These are phyloP conservation scores for Testicularia cyperi DNA, from an alignment of 1,284 basidiomycete species.

Conservation along the genomic window DNA sequence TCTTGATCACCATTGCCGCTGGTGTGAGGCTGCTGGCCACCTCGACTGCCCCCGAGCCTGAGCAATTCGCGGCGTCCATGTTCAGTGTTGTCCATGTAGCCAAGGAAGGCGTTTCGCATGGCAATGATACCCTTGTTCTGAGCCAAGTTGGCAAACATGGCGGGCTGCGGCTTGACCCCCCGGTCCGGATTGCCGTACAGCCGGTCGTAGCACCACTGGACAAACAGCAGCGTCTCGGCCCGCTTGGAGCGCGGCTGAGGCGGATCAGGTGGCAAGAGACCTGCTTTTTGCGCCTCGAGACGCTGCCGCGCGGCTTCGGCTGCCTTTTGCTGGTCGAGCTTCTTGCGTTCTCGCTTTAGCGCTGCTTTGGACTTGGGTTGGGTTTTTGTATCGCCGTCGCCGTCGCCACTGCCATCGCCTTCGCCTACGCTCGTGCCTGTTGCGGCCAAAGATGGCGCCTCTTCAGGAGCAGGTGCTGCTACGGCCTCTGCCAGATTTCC, in stretches of 20 bases:
- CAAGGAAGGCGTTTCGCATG: conserved; percentile 76
- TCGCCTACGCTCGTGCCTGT: neutral
- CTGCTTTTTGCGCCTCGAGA: conserved; percentile 14
- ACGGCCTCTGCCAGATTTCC: no score
- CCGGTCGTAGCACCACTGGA: conserved; percentile 52
- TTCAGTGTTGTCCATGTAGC: conserved; percentile 66
- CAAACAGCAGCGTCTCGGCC: conserved; percentile 49
- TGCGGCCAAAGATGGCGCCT: neutral
- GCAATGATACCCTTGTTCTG: conserved; percentile 81
- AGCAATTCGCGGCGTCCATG: conserved; percentile 55
- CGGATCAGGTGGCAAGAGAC: conserved; percentile 22
- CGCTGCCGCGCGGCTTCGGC: neutral
- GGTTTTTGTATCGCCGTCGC: neutral
- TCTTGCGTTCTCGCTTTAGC: conserved; percentile 20
- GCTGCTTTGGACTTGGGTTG: conserved; percentile 15
- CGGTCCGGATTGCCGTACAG: conserved; percentile 61
- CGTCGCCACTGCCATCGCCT: neutral
- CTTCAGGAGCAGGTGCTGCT: no score
- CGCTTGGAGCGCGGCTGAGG: conserved; percentile 42
- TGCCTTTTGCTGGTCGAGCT: conserved; percentile 2
- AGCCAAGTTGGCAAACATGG: conserved; percentile 69
- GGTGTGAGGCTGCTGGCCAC: conserved; percentile 19
- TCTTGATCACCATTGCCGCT: no score
- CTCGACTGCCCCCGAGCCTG: conserved; percentile 57
- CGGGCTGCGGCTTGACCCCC: conserved; percentile 70